phyloP scores from a whole-genome alignment of 2,329 filamentous ascomycete species.

The Claviceps fusiformis region DNA sequence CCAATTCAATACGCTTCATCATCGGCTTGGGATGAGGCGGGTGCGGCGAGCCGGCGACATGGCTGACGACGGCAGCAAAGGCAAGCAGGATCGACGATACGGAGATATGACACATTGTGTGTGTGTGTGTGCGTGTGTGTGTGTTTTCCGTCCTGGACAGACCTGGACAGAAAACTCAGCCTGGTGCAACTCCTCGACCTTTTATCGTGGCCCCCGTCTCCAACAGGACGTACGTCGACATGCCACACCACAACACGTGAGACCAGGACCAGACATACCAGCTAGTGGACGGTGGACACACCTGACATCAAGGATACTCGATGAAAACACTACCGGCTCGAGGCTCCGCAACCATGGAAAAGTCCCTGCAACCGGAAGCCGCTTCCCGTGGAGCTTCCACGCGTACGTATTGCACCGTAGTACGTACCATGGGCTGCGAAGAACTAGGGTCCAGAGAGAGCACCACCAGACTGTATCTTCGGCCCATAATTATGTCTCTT shows the following conservation, averaged over 20 bases:
- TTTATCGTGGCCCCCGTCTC: background rate
- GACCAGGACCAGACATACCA: background rate
- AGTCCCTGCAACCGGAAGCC: background rate
- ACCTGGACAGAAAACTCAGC: background rate
- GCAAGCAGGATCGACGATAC: constrained; percentile 16
- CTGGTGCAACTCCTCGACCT: background rate
- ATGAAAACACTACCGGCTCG: background rate
- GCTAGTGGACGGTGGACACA: background rate
- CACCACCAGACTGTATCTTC: background rate
- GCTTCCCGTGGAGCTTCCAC: background rate
- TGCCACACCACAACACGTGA: background rate
- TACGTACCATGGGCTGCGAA: background rate
- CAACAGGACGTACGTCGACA: too few species aligned
- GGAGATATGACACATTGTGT: constrained; percentile 19
- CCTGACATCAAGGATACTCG: background rate
- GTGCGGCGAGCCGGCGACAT: constrained; percentile 15
- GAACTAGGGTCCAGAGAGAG: background rate
- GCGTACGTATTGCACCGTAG: background rate
- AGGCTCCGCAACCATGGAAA: background rate
- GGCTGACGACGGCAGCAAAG: constrained; percentile 16
- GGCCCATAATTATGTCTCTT: background rate
- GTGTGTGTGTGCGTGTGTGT: too few species aligned
- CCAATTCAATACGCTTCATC: constrained; percentile 41
- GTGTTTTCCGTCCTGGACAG: background rate
- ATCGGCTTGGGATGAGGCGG: constrained; percentile 18